Conservation (phyloP, 192 early-diverging fungal genomes). For the Rhizophagus sp. region DNA sequence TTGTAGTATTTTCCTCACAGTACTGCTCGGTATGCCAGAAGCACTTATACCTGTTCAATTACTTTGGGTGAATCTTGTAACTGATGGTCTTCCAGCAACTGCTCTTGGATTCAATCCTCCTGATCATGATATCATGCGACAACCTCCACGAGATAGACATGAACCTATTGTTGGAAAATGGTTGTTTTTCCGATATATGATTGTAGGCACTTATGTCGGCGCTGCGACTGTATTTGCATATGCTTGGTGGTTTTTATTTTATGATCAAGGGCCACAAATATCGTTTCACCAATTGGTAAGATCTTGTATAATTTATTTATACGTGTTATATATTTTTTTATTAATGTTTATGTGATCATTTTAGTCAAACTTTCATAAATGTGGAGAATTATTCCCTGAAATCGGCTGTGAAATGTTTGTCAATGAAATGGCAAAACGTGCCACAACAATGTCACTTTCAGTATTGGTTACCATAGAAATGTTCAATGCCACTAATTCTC, state of each 20-base stretch:
- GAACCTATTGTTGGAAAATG: slow-evolving; percentile 93
- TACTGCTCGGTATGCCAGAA: slow-evolving; percentile 95
- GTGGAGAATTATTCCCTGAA: slow-evolving; percentile 81
- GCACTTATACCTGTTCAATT: slow-evolving; percentile 97
- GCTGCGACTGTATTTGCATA: slow-evolving; percentile 94
- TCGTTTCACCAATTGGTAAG: slow-evolving; percentile 83
- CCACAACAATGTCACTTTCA: slow-evolving; percentile 94
- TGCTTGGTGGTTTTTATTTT: slow-evolving; percentile 99
- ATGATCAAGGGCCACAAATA: slow-evolving; percentile 84
- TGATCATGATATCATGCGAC: slow-evolving; percentile 95
- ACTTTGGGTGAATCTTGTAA: slow-evolving; percentile 98
- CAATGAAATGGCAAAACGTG: slow-evolving; percentile 74
- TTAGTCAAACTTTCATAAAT: slow-evolving; percentile 91
- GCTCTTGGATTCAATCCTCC: slow-evolving; percentile 98
- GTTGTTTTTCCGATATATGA: slow-evolving; percentile 94
- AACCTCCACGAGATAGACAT: slow-evolving; percentile 77
- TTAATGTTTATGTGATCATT: neutral
- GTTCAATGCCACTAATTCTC: slow-evolving; percentile 97
- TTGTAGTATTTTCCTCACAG: slow-evolving; percentile 86
- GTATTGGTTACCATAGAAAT: slow-evolving; percentile 98
- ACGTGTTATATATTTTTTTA: neutral
- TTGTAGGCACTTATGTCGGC: slow-evolving; percentile 93
- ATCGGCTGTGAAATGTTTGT: slow-evolving; percentile 93
- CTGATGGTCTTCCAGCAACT: slow-evolving; percentile 95
- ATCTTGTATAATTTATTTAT: neutral